phyloP scores from a whole-genome alignment of 345 rosid genomes.

The Moricandia moricandioides region DNA sequence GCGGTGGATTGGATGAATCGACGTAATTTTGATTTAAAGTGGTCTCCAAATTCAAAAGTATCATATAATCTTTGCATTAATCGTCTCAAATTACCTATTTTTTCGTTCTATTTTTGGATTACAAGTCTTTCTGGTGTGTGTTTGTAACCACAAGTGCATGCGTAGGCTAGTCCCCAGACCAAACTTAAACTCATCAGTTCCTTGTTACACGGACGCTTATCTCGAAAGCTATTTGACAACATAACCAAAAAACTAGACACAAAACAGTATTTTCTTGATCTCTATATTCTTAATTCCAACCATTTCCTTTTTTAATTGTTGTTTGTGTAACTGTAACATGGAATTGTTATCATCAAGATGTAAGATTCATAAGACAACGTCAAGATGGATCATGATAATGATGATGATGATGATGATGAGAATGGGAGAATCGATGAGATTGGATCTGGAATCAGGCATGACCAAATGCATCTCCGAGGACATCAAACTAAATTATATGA shows the following conservation, averaged over 20 bases:
- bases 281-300: no score
- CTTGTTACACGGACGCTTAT: conserved; percentile 16
- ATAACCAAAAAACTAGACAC: neutral
- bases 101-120: neutral
- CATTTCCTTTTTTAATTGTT: no score
- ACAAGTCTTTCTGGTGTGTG: neutral
- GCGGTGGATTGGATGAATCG: no score
- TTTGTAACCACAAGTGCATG: conserved; percentile 20
- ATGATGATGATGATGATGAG: conserved; percentile 5
- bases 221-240: neutral
- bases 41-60: no score
- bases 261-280: neutral
- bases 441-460: conserved; percentile 56
- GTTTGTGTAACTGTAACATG: conserved; percentile 2
- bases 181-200: conserved; percentile 7
- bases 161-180: no score
- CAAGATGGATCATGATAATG: conserved; percentile 23
- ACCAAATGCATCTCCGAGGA: conserved; percentile 82
- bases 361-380: conserved; percentile 17
- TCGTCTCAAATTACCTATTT: no score
- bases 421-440: conserved; percentile 49
- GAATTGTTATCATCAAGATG: conserved; percentile 6
- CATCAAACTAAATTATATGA: conserved; percentile 54
- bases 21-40: no score
- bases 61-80: neutral